Conservation (phyloP, 805 yeast species). For the Candida nanaspora region DNA sequence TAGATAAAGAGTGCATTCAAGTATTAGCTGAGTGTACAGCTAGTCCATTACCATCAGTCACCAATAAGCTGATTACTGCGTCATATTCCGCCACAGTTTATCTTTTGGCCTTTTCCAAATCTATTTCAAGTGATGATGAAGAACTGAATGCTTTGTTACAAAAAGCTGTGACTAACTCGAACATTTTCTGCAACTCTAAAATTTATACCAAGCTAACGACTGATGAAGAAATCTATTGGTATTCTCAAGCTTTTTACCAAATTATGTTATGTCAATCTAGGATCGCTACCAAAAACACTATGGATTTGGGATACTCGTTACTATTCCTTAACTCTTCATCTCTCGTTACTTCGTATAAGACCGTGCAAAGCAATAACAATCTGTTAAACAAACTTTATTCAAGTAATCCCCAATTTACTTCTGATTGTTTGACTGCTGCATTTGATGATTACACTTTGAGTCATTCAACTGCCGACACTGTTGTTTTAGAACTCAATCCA, state of each 20-base stretch:
- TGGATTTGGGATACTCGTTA: conserved; percentile 45
- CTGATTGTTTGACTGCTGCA: conserved; percentile 37
- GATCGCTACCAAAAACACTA: too few species aligned
- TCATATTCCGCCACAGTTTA: conserved; percentile 41
- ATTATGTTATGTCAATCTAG: too few species aligned
- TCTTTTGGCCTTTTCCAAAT: conserved; percentile 5
- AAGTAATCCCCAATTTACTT: conserved; percentile 30
- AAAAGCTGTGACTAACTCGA: conserved; percentile 28
- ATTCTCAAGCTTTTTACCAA: conserved; percentile 6
- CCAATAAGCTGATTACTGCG: conserved; percentile 44
- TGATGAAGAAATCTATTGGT: conserved; percentile 46
- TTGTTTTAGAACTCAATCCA: conserved; percentile 12
- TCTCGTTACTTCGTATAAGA: conserved; percentile 10
- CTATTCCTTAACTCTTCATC: conserved; percentile 32
- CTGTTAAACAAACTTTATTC: conserved; percentile 27
- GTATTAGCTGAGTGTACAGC: conserved; percentile 37
- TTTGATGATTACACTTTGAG: conserved; percentile 23
- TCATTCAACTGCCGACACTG: background rate
- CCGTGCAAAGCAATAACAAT: conserved; percentile 28
- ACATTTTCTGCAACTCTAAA: conserved; percentile 37
- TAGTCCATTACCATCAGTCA: conserved; percentile 47
- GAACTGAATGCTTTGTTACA: conserved; percentile 20
- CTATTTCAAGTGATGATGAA: conserved; percentile 10
- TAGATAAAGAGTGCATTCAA: conserved; percentile 17
- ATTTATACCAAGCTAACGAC: conserved; percentile 42